Evolutionary conservation across 2,329 filamentous ascomycete genomes (phyloP), one percentile per base, ranked within the genome.

Genomic region (Nigrospora osmanthi): DNA sequence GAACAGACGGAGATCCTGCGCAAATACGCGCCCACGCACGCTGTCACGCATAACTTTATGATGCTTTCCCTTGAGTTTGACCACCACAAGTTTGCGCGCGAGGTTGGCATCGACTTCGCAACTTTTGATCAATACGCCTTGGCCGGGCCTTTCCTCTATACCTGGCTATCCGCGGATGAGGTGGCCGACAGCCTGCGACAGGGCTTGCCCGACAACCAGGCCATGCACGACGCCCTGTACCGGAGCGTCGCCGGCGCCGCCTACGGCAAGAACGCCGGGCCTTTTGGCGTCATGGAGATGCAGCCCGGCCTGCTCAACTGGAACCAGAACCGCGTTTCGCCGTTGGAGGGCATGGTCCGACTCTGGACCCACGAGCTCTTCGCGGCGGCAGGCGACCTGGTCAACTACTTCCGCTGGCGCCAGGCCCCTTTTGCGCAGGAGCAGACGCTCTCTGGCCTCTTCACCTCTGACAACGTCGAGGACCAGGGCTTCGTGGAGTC

Each of bases 231-330:
- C 17, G 52, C 45, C 4, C 17, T 53, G n/a, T 55, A 55, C 43
- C 43, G 50, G 23, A 48, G 52, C 32, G 38, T 55, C 13, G 45
- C 53, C 11, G 53, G 53, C 6, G 50, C 50, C 4, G 53, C 53
- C 6, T 53, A 55, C 23, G 47, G 47, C 15, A 30, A 46, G 19
- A 46, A 38, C 3, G 36, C 48, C 4, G 53, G 53, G 0, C 50
- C 53, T 10, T 53, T 49, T 6, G 53, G 53, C 1, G 45, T 55
- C n/a, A 54, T 55, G 53, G 53, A 55, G 36, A 53, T 55, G 53
- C 42, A 55, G 37, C 53, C 53, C 4, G 53, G 53, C n/a, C 43
- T 55, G 23, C 52, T 55, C 14, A 55, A 54, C 42, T 54, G 53
- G 53, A 48, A 50, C 28, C 44, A 47, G 36, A 52, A 49, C 38